Conservation (phyloP, 2,329 filamentous ascomycete species). For the Cercospora canescens region DNA sequence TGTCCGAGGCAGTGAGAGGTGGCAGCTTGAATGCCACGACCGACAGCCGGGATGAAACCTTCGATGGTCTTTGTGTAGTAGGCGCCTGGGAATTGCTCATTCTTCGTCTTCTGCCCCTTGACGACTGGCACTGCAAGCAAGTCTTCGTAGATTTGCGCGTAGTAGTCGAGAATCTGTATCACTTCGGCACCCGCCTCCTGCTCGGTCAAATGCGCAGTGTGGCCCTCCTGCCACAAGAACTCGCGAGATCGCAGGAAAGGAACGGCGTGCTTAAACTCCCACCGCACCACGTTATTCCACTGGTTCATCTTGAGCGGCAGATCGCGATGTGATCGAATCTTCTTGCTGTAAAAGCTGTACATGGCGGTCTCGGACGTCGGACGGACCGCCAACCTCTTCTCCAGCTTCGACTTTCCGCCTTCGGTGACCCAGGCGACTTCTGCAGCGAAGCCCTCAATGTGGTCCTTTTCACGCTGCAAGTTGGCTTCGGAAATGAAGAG, state of each 20-base stretch:
- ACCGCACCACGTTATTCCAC: slow-evolving; percentile 94
- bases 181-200: slow-evolving; percentile 82
- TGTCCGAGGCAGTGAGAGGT: slow-evolving; percentile 94
- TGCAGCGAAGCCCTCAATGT: slow-evolving; percentile 97
- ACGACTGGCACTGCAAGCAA: slow-evolving; percentile 93
- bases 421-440: slow-evolving; percentile 88
- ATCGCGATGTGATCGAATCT: slow-evolving; percentile 95
- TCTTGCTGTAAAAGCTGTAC: slow-evolving; percentile 95
- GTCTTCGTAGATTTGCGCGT: slow-evolving; percentile 88
- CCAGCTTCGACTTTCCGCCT: slow-evolving; percentile 88
- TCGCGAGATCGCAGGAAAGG: slow-evolving; percentile 89
- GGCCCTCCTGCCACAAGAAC: slow-evolving; percentile 98
- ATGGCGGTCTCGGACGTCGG: slow-evolving; percentile 77
- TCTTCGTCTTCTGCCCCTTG: slow-evolving; percentile 91
- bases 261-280: slow-evolving; percentile 93
- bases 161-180: slow-evolving; percentile 87
- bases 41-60: slow-evolving; percentile 93
- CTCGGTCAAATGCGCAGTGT: slow-evolving; percentile 87
- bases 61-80: slow-evolving; percentile 97
- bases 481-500: slow-evolving; percentile 94
- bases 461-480: slow-evolving; percentile 82
- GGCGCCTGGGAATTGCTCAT: slow-evolving; percentile 96
- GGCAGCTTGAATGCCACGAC: slow-evolving; percentile 92
- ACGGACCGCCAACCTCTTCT: slow-evolving; percentile 72
- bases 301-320: slow-evolving; percentile 93